Percentiles rank a stretch among this genome's conserved stretches.
These are phyloP conservation scores for Cruciata laevipes DNA, from an alignment of 257 asterid species.

Conservation along the genomic window DNA sequence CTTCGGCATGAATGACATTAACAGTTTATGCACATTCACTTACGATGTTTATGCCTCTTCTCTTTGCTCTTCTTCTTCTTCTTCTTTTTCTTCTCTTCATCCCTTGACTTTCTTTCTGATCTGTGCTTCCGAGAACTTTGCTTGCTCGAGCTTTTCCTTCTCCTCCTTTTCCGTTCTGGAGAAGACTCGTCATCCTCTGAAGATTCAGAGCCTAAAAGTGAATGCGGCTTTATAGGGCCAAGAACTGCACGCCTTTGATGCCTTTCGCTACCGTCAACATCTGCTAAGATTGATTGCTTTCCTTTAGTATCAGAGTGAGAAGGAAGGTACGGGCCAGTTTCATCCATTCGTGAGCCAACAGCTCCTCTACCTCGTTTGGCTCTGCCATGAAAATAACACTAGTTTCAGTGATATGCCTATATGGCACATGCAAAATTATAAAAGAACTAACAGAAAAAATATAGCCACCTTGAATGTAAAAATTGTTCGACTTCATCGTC, in stretches of 20 bases:
- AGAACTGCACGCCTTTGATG: conserved; percentile 23
- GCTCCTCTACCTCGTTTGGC: conserved; percentile 91
- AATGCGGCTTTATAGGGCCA: conserved; percentile 65
- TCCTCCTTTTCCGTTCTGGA: conserved; percentile 25
- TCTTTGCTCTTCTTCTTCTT: conserved; percentile 38
- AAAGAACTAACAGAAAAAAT: not conserved
- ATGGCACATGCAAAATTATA: not conserved
- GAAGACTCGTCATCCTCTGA: conserved; percentile 43
- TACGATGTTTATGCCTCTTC: conserved; percentile 33
- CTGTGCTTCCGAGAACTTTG: conserved; percentile 42
- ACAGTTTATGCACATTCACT: conserved; percentile 1
- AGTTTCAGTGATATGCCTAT: not conserved
- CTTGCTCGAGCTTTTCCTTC: conserved; percentile 34
- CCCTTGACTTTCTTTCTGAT: conserved; percentile 49
- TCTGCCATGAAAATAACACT: conserved; percentile 31
- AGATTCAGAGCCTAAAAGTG: conserved; percentile 26
- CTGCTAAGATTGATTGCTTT: conserved; percentile 16
- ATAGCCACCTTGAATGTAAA: conserved; percentile 60
- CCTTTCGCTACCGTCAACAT: conserved; percentile 25
- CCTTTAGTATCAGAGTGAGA: conserved; percentile 30
- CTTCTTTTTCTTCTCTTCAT: conserved; percentile 35
- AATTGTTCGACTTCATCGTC: conserved; percentile 79
- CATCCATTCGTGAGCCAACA: conserved; percentile 94
- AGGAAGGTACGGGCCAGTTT: conserved; percentile 80
- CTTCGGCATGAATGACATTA: not conserved